Conservation (phyloP, 2,329 filamentous ascomycete genomes). For the Hymenoscyphus infarciens region DNA sequence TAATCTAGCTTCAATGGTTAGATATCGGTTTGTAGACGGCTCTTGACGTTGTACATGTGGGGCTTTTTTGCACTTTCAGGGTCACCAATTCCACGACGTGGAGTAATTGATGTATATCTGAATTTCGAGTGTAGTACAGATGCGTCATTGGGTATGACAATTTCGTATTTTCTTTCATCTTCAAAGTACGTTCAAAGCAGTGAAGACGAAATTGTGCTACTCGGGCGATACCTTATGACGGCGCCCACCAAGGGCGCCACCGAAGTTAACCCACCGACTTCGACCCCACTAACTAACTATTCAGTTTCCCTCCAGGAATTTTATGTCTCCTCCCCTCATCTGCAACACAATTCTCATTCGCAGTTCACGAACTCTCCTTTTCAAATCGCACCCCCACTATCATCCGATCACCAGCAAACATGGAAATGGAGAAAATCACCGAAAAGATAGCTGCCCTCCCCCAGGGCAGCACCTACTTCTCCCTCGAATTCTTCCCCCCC, state of each 20-base stretch:
- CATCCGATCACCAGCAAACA: not conserved
- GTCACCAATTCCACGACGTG: not conserved
- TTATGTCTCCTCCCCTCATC: not conserved
- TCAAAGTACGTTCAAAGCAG: not conserved
- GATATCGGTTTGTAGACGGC: constrained; percentile 18
- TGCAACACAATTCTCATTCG: not conserved
- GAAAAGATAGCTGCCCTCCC: constrained; percentile 92
- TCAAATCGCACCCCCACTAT: not conserved
- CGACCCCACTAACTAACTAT: not conserved
- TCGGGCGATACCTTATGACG: not conserved
- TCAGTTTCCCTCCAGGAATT: not conserved
- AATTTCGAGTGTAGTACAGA: not conserved
- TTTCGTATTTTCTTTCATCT: not conserved
- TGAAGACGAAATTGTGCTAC: not conserved
- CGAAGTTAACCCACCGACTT: not conserved
- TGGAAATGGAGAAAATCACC: constrained; percentile 69
- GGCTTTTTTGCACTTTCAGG: not conserved
- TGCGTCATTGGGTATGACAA: not conserved
- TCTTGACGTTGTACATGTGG: not conserved
- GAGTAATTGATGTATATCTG: not conserved
- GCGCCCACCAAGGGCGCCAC: constrained; percentile 1
- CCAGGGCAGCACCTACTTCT: constrained; percentile 80
- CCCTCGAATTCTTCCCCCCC: constrained; percentile 97
- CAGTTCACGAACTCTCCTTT: not conserved
- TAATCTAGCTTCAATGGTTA: no score